Base-by-base conservation (phyloP, 148 eudicot genomes). In the Diospyros lotus region DNA sequence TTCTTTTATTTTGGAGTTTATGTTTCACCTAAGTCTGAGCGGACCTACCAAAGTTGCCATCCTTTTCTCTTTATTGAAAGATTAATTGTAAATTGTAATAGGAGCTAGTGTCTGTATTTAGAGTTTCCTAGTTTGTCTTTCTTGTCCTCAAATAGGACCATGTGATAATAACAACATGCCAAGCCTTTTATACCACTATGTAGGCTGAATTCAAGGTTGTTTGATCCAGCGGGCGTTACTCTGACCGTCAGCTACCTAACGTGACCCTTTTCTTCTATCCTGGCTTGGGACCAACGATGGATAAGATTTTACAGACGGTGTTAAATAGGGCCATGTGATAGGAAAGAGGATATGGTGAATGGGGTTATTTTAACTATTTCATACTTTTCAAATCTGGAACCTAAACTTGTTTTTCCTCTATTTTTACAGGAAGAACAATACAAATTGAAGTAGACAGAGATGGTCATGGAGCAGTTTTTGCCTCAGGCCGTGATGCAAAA, bases 391-490 rank as follows among this genome's bases (percentile, higher is more conserved):
- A 69, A 11, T 53, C 17, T 4, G 59, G 18, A 73, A 9, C 64
- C 64, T 75, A 44, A 65, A 17, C n/a, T 62, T 62, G 9, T 54
- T 50, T 74, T 68, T 50, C 51, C 15, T 15, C 11, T 40, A 0
- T 66, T 12, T 46, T 45, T 64, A 54, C 72, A 55, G 78, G 67
- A 78, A 58, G 40, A 74, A 54, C 2, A 12, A 72, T 9, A 54
- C 65, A 14, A 2, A 4, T 28, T 1, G 3, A 12, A 38, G 4
- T 58, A 48, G n/a, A 8, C 17, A 15, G 28, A 61, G 56, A 79
- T 72, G 66, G 79, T 78, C 61, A 84, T 79, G 81, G 89, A 82
- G 54, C 92, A 82, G 2, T 87, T 52, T 77, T 67, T 62, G 61
- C 69, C 79, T 75, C 84, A 78, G 42, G 41, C 84, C 2, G 11